phyloP scores from a whole-genome alignment of 345 rosid species.

The Sonneratia caseolaris region DNA sequence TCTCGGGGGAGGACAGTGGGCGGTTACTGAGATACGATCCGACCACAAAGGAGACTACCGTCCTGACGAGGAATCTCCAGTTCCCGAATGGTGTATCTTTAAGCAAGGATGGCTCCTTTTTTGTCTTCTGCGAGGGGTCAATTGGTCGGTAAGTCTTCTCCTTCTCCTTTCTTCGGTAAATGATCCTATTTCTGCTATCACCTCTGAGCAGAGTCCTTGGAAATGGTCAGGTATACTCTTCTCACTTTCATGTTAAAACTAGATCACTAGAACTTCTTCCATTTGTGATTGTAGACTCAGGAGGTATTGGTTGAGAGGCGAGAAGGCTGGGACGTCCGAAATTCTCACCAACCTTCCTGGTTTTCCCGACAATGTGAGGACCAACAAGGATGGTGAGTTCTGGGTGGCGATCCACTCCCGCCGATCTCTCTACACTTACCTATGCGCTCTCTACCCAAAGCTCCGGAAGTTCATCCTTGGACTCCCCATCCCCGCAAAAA shows the following conservation, averaged over 20 bases:
- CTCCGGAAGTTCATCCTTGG: conserved; percentile 45
- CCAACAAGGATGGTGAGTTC: conserved; percentile 69
- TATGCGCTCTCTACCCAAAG: conserved; percentile 32
- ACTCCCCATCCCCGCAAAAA: conserved; percentile 57
- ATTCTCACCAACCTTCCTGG: conserved; percentile 66
- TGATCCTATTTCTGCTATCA: not conserved
- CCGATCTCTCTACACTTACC: conserved; percentile 26
- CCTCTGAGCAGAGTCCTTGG: not conserved
- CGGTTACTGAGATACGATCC: conserved; percentile 74
- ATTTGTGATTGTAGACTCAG: conserved; percentile 31
- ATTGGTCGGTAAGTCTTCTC: conserved; percentile 46
- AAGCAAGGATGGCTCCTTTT: conserved; percentile 80
- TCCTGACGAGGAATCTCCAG: conserved; percentile 52
- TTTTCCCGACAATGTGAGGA: conserved; percentile 72
- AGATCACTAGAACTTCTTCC: not conserved
- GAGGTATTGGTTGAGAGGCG: conserved; percentile 84
- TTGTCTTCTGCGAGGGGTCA: conserved; percentile 58
- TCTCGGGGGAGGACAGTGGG: conserved; percentile 60
- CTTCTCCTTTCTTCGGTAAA: not conserved
- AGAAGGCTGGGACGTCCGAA: conserved; percentile 71
- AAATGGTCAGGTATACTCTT: not conserved
- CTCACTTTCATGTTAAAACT: not conserved
- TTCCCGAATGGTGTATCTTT: conserved; percentile 85
- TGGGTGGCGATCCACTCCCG: conserved; percentile 82
- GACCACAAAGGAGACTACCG: conserved; percentile 51